Base-by-base conservation (phyloP, 805 yeast species). In the Torulaspora gathmanii region DNA sequence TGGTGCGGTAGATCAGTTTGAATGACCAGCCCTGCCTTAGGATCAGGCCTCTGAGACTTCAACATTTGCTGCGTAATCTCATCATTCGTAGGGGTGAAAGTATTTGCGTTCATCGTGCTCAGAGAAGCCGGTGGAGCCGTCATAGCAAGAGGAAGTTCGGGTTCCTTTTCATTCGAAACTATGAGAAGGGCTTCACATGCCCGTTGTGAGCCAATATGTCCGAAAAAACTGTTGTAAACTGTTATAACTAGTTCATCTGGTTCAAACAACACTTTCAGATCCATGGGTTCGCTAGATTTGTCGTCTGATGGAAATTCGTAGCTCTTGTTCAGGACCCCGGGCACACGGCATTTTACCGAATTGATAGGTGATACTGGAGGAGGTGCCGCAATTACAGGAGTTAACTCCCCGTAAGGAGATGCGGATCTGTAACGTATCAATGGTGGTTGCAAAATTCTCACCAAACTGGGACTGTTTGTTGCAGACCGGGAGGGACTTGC, bases 221-320 rank as follows among this genome's bases (percentile, higher is more conserved):
- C 64, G 43, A 53, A 63, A 22, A 63, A 35, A 20, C 46, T 55
- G 15, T 37, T 50, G 44, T 59, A 60, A 25, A 63, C 52, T 37
- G 53, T 56, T 15, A 51, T 45, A 2, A 60, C 51, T 17, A 55
- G 44, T 45, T 60, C 62, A 41, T 63, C 67, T 3, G 68, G 65
- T 26, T 53, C 54, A 31, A 63, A 58, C 9, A 54, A 38, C 2
- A 60, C 47, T 36, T 46, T 49, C 36, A 33, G 31, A 3, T 19
- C 34, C 33, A 11, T 17, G 8, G 43, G 17, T 6, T 16, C 19
- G 12, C 16, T 19, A 6, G 8, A 5, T 4, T 47, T 37, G 1
- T 39, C 37, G 28, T 58, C 58, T 5, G 51, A 37, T 5, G 46
- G 47, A 20, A 29, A 48, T 22, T 45, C 50, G n/a, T 54, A 36